phyloP scores from a whole-genome alignment of 768 basidiomycete species.

The Lentinula sp. region DNA sequence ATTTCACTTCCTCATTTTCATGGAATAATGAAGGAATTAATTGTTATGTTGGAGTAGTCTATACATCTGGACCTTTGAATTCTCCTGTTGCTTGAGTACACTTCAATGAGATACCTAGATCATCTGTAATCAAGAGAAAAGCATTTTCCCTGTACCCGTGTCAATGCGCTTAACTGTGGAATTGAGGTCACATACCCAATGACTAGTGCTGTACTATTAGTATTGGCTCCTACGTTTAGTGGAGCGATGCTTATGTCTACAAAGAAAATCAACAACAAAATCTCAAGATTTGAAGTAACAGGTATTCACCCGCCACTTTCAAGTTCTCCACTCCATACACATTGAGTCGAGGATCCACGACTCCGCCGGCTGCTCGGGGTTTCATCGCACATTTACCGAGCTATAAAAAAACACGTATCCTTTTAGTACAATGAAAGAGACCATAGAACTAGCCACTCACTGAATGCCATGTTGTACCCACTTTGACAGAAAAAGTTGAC shows the following conservation, averaged over 20 bases:
- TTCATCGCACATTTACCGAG: constrained; percentile 48
- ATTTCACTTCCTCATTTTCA: too few species aligned
- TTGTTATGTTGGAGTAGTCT: too few species aligned
- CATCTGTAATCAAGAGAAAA: constrained; percentile 32
- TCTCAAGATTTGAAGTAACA: constrained; percentile 23
- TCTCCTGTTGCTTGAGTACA: not conserved
- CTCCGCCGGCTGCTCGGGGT: constrained; percentile 32
- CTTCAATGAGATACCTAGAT: constrained; percentile 19
- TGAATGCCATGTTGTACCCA: constrained; percentile 19
- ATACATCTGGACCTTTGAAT: too few species aligned
- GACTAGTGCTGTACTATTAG: constrained; percentile 36
- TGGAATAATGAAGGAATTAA: too few species aligned
- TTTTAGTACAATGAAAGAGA: not conserved
- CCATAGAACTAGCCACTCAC: constrained; percentile 7
- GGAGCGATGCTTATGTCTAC: constrained; percentile 2
- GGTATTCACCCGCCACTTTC: constrained; percentile 31
- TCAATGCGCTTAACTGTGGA: constrained; percentile 16
- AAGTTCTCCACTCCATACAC: constrained; percentile 39
- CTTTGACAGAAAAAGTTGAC: constrained; percentile 1
- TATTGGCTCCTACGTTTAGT: constrained; percentile 21
- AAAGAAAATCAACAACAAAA: constrained; percentile 22
- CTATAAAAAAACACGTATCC: constrained; percentile 13
- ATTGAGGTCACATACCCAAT: constrained; percentile 18
- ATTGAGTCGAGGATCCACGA: constrained; percentile 36
- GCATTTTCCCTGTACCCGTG: constrained; percentile 28